phyloP scores from a whole-genome alignment of 139 green algal genomes.

The Chlorella sp. region DNA sequence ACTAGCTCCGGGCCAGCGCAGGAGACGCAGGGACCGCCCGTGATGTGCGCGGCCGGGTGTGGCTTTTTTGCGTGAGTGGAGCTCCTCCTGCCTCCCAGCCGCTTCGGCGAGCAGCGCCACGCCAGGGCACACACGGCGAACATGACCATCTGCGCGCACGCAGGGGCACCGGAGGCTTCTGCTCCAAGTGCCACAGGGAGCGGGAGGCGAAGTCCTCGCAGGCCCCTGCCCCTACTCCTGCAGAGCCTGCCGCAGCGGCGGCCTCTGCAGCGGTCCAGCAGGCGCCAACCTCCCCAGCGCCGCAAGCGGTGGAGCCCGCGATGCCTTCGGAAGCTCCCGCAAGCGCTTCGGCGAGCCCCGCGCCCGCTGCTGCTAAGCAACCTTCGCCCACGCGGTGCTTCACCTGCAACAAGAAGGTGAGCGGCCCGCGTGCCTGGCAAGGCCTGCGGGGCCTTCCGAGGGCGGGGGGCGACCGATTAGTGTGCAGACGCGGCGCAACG shows the following conservation, averaged over 20 bases:
- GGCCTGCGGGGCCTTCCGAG: no score
- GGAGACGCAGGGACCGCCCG: constrained; percentile 27
- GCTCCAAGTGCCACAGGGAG: constrained; percentile 65
- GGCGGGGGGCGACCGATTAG: no score
- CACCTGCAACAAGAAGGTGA: constrained; percentile 50
- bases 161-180: constrained; percentile 34
- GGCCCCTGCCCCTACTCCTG: background rate
- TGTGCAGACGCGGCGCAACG: no score
- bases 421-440: no score
- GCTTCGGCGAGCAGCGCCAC: no score
- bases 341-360: background rate
- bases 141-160: no score
- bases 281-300: no score
- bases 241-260: background rate
- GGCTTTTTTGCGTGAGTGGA: constrained; percentile 68
- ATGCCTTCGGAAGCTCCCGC: no score
- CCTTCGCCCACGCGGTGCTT: constrained; percentile 28
- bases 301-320: background rate
- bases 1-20: no score
- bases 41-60: constrained; percentile 54
- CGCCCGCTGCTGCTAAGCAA: constrained; percentile 5
- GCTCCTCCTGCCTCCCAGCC: no score
- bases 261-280: no score
- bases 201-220: constrained; percentile 3
- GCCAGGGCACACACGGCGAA: no score